Percentiles rank a stretch among this genome's conserved stretches.
phyloP scores from a whole-genome alignment of 352 stramenopile genomes.

The Phytophthora tubulina region DNA sequence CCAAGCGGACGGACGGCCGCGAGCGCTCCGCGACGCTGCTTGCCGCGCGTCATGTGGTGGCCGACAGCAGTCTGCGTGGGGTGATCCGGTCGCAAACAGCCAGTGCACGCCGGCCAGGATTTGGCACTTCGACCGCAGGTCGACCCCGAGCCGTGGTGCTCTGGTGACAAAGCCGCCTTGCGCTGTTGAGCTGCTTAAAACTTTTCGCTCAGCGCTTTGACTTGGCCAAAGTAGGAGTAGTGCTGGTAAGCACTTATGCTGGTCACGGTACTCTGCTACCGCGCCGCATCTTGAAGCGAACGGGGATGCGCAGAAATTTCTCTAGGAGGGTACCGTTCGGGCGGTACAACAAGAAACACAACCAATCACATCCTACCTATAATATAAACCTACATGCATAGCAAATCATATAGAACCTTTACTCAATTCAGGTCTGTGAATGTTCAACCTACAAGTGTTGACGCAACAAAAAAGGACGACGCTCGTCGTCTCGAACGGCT shows the following conservation, averaged over 20 bases:
- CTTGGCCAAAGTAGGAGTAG: too few species aligned
- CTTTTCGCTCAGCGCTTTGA: not conserved
- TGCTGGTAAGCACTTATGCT: not conserved
- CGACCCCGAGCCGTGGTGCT: not conserved
- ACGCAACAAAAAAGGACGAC: constrained; percentile 27
- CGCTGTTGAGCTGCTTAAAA: not conserved
- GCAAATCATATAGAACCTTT: not conserved
- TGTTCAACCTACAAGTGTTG: constrained; percentile 3
- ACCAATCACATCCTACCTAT: not conserved
- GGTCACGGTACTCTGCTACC: not conserved
- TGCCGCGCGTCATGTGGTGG: not conserved
- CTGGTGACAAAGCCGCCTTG: not conserved
- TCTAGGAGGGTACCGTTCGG: constrained; percentile 3
- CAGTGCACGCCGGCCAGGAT: constrained; percentile 12
- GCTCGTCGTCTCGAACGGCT: constrained; percentile 19
- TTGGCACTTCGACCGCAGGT: constrained; percentile 2
- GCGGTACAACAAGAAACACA: not conserved
- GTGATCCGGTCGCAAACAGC: not conserved
- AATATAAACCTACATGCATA: not conserved
- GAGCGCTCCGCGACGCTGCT: not conserved
- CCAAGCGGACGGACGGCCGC: not conserved
- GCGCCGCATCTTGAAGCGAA: constrained; percentile 16
- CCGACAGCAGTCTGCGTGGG: not conserved
- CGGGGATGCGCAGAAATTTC: constrained; percentile 11
- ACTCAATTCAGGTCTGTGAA: not conserved